Percentiles rank a stretch among this genome's conserved stretches.
Conservation (phyloP, 2,329 filamentous ascomycete species). For the Rhynchosporium secalis region DNA sequence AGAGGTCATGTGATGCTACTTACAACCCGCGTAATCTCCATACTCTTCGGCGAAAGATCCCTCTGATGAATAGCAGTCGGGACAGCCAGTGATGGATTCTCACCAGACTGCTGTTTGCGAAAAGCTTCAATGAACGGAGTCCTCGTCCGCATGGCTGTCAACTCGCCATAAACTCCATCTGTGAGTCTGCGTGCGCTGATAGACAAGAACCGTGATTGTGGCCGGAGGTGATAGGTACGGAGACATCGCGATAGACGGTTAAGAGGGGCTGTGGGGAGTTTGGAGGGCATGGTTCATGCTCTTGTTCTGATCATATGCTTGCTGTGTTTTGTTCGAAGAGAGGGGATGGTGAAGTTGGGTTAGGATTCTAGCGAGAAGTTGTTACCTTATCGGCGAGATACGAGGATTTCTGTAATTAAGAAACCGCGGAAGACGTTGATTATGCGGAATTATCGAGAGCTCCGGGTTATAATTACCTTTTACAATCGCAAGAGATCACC, state of each 20-base stretch:
- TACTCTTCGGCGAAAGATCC: slow-evolving; percentile 61
- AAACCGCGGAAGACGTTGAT: neutral
- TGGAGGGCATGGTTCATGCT: slow-evolving; percentile 22
- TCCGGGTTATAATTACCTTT: no score
- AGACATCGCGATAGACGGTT: slow-evolving; percentile 1
- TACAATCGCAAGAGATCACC: no score
- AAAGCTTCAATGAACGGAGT: slow-evolving; percentile 71
- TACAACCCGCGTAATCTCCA: slow-evolving; percentile 64
- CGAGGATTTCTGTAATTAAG: slow-evolving; percentile 1
- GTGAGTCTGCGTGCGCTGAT: slow-evolving; percentile 25
- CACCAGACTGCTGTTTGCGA: slow-evolving; percentile 47
- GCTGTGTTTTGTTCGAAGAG: neutral
- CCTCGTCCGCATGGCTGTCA: slow-evolving; percentile 59
- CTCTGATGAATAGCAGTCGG: slow-evolving; percentile 42
- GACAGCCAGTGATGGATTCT: slow-evolving; percentile 28
- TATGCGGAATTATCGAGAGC: neutral
- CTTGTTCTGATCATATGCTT: neutral
- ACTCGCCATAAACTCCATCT: slow-evolving; percentile 60
- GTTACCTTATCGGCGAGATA: slow-evolving; percentile 5
- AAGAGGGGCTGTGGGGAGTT: slow-evolving; percentile 6
- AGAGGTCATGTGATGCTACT: slow-evolving; percentile 36
- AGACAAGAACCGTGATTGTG: slow-evolving; percentile 28
- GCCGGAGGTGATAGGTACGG: neutral
- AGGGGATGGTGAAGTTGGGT: slow-evolving; percentile 1
- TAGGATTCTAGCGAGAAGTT: neutral